A percentile compares a stretch with the other conserved stretches of the same genome.
These are phyloP conservation scores for Yamadazyma mexicana DNA, from an alignment of 1,139 yeast genomes.

Conservation along the genomic window DNA sequence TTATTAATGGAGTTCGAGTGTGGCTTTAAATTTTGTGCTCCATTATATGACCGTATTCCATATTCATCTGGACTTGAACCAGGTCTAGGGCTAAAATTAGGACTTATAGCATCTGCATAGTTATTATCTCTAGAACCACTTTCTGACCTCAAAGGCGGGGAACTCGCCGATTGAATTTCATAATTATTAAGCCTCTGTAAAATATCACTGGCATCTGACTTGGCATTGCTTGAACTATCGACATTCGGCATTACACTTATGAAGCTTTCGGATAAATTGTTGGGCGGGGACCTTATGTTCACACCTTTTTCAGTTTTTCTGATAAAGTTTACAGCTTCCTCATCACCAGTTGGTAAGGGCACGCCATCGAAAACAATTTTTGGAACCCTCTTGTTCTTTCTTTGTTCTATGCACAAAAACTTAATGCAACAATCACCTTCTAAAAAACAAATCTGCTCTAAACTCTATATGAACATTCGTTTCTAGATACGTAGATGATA, in stretches of 20 bases:
- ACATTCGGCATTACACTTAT: too few species aligned
- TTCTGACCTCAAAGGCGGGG: not conserved
- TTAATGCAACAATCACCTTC: too few species aligned
- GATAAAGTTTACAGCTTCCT: too few species aligned
- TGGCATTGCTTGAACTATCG: not conserved
- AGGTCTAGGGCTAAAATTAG: not conserved
- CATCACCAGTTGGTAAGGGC: not conserved
- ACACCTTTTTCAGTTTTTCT: not conserved
- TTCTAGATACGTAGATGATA: too few species aligned
- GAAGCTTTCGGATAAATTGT: too few species aligned
- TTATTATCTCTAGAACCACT: conserved; percentile 1
- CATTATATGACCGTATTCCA: not conserved
- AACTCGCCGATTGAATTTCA: not conserved
- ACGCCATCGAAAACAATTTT: not conserved
- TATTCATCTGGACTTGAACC: not conserved
- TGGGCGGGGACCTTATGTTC: too few species aligned
- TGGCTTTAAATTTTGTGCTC: not conserved
- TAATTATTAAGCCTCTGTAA: not conserved
- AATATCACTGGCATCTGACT: not conserved
- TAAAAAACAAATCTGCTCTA: too few species aligned
- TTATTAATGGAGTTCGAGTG: conserved; percentile 63
- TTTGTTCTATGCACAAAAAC: too few species aligned
- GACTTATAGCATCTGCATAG: not conserved
- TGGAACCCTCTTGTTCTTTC: too few species aligned
- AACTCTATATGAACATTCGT: too few species aligned